Evolutionary conservation across 2,329 filamentous ascomycete genomes (phyloP).

Genomic region (Didymella exigua): DNA sequence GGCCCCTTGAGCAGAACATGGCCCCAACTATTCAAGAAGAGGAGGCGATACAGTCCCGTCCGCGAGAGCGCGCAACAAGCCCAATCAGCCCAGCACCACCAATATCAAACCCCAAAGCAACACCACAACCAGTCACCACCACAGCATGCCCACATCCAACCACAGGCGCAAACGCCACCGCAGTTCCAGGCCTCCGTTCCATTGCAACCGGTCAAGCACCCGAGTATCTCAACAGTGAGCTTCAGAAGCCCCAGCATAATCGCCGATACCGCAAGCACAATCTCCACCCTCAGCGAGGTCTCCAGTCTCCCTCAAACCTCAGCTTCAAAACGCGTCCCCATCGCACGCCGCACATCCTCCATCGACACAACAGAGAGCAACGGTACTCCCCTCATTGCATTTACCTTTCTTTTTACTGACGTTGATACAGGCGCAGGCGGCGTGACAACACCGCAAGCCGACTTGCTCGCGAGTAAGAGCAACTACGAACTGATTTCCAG

Average conservation of each 20-base stretch:
- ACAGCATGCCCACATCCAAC: slow-evolving; percentile 8
- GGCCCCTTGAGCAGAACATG: slow-evolving; percentile 39
- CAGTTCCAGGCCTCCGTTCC: slow-evolving; percentile 22
- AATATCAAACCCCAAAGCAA: not conserved
- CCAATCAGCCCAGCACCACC: slow-evolving; percentile 18
- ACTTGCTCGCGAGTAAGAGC: slow-evolving; percentile 36
- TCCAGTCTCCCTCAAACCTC: slow-evolving; percentile 27
- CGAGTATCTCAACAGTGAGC: slow-evolving; percentile 19
- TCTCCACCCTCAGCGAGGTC: slow-evolving; percentile 33
- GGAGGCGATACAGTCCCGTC: slow-evolving; percentile 38
- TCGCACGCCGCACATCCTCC: slow-evolving; percentile 28
- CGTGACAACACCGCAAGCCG: slow-evolving; percentile 35
- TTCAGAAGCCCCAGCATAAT: slow-evolving; percentile 27
- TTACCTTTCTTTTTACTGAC: not conserved
- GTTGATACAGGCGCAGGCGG: slow-evolving; percentile 28
- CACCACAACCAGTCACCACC: not conserved
- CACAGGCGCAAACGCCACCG: slow-evolving; percentile 8
- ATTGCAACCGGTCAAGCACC: slow-evolving; percentile 21
- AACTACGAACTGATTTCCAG: slow-evolving; percentile 41
- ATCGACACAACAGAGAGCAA: slow-evolving; percentile 32
- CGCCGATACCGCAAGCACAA: slow-evolving; percentile 31
- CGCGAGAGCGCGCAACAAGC: slow-evolving; percentile 33
- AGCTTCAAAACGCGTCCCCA: slow-evolving; percentile 27
- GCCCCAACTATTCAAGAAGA: slow-evolving; percentile 41
- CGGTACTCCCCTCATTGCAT: slow-evolving; percentile 16